A percentile compares a stretch with the other conserved stretches of the same genome.
Evolutionary conservation across 192 early-diverging fungal species (phyloP).

Genomic region (Funneliformis mosseae): DNA sequence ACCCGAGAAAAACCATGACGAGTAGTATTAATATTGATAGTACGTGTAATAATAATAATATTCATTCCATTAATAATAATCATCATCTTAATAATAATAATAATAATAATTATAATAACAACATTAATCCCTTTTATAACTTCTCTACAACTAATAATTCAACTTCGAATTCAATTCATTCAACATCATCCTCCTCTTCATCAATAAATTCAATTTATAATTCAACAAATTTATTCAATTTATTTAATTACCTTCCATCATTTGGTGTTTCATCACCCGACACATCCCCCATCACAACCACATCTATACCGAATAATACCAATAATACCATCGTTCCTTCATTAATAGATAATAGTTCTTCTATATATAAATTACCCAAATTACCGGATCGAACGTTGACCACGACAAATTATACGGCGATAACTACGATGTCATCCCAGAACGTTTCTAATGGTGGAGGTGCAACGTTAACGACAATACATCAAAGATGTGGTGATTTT

Average conservation of each 20-base stretch:
- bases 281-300: neutral
- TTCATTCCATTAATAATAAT: neutral
- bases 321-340: neutral
- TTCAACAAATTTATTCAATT: neutral
- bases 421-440: neutral
- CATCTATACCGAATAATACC: neutral
- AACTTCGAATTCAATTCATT: neutral
- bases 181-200: neutral
- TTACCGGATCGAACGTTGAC: neutral
- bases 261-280: neutral
- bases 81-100: neutral
- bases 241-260: neutral
- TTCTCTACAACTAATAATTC: neutral
- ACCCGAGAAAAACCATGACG: neutral
- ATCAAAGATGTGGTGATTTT: constrained; percentile 23
- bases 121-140: neutral
- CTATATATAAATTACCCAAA: constrained; percentile 4
- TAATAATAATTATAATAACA: neutral
- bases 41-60: neutral
- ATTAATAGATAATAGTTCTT: neutral
- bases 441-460: neutral
- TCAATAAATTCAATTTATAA: neutral
- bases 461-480: neutral
- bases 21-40: neutral
- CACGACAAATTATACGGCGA: neutral